Percentiles rank a stretch among this genome's conserved stretches.
Evolutionary conservation across 176 grass and related monocot species (phyloP).

Genomic region (Oryza longistaminata): DNA sequence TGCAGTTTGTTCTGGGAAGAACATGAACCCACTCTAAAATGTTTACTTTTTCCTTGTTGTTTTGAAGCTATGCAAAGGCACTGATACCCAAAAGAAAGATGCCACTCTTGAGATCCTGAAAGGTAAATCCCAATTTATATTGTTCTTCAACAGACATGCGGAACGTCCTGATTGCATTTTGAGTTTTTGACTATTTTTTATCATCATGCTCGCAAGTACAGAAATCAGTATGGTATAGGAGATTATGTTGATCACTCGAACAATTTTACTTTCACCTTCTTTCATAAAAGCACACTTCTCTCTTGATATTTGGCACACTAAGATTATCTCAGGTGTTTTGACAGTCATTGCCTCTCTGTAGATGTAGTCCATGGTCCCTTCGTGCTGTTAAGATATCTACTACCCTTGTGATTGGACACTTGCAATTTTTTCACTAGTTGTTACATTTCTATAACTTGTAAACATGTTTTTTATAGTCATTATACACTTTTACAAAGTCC

Average conservation of each 20-base stretch:
- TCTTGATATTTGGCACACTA: not conserved
- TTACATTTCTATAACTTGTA: not conserved
- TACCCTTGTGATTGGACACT: not conserved
- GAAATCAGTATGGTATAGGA: not conserved
- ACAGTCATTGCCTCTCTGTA: not conserved
- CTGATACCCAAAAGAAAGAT: constrained; percentile 28
- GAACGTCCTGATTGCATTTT: not conserved
- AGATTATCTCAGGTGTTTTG: not conserved
- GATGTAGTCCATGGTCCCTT: not conserved
- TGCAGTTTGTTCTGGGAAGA: not conserved
- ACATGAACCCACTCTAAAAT: constrained; percentile 2
- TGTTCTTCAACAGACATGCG: not conserved
- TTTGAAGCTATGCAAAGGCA: constrained; percentile 40
- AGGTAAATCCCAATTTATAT: constrained; percentile 34
- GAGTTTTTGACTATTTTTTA: not conserved
- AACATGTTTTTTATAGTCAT: not conserved
- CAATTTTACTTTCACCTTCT: not conserved
- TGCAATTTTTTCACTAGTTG: not conserved
- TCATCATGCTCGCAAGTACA: not conserved
- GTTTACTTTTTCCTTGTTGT: not conserved
- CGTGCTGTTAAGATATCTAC: not conserved
- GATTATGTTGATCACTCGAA: not conserved
- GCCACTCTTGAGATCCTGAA: constrained; percentile 39
- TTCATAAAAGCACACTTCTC: not conserved
- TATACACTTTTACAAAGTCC: not conserved